A percentile compares a stretch with the other conserved stretches of the same genome.
These are phyloP conservation scores for Berkeleyomyces basicola DNA, from an alignment of 2,329 filamentous ascomycete species.

Conservation along the genomic window DNA sequence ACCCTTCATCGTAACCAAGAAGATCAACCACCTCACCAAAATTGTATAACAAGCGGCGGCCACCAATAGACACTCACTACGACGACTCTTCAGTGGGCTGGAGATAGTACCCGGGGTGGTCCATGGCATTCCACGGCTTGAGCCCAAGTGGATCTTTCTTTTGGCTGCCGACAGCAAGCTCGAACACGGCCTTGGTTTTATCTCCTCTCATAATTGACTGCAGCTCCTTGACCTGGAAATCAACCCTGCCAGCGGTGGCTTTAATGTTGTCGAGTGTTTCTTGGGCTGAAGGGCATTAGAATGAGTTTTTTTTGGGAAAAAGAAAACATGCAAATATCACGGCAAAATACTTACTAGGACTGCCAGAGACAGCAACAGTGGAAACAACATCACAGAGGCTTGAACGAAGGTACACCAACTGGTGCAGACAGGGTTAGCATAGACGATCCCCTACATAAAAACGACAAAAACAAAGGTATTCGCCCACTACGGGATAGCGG, in stretches of 20 bases:
- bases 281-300: constrained; percentile 20
- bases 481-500: background rate
- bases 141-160: constrained; percentile 39
- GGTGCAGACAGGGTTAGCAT: background rate
- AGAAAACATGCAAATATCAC: background rate
- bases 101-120: constrained; percentile 40
- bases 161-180: constrained; percentile 35
- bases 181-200: constrained; percentile 32
- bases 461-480: background rate
- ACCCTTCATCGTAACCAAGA: background rate
- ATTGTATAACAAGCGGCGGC: background rate
- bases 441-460: background rate
- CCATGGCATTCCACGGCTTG: constrained; percentile 39
- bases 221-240: constrained; percentile 28
- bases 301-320: background rate
- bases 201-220: constrained; percentile 30
- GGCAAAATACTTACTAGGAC: constrained; percentile 3
- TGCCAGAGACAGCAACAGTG: constrained; percentile 8
- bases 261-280: constrained; percentile 28
- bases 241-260: constrained; percentile 1
- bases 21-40: background rate
- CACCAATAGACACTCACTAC: background rate
- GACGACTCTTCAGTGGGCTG: background rate
- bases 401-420: constrained; percentile 13
- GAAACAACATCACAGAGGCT: constrained; percentile 12